A percentile compares a stretch with the other conserved stretches of the same genome.
These are phyloP conservation scores for Fomitopsis pinicola DNA, from an alignment of 1,284 basidiomycete genomes.

Conservation along the genomic window DNA sequence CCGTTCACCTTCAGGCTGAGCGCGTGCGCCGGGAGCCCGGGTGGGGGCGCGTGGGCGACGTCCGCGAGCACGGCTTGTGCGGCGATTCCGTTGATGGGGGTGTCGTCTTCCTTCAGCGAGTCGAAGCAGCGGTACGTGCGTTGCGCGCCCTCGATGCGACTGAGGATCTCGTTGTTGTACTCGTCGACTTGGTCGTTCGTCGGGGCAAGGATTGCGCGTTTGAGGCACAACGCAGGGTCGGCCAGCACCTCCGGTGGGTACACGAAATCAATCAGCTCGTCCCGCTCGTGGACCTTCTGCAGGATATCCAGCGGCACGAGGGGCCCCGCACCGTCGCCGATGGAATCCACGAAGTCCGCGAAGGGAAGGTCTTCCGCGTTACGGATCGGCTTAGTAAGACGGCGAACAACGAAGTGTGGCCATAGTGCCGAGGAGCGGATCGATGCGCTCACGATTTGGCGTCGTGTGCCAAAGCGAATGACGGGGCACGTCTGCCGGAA, in stretches of 20 bases:
- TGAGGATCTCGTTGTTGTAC: constrained; percentile 31
- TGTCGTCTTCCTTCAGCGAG: constrained; percentile 24
- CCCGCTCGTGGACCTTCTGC: constrained; percentile 11
- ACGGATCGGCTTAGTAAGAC: constrained; percentile 31
- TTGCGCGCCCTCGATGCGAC: constrained; percentile 19
- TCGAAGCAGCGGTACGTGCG: constrained; percentile 27
- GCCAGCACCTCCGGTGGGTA: constrained; percentile 27
- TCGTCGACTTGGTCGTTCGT: constrained; percentile 33
- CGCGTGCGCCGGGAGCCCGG: constrained; percentile 28
- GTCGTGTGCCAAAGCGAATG: constrained; percentile 23
- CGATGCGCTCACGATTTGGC: constrained; percentile 30
- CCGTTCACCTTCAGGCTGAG: constrained; percentile 30
- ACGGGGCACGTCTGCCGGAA: constrained; percentile 38
- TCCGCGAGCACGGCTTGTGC: constrained; percentile 25
- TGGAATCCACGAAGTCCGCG: constrained; percentile 32
- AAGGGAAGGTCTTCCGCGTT: constrained; percentile 34
- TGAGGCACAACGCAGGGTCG: constrained; percentile 25
- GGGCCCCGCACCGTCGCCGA: constrained; percentile 33
- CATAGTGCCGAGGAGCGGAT: constrained; percentile 34
- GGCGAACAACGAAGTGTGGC: constrained; percentile 22
- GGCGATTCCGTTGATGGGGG: constrained; percentile 14
- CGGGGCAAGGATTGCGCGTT: constrained; percentile 32
- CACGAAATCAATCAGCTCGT: constrained; percentile 31
- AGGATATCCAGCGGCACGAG: constrained; percentile 22
- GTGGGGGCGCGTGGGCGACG: constrained; percentile 18